Conservation (phyloP, 2,329 filamentous ascomycete genomes). For the Sporothrix brunneoviolacea region DNA sequence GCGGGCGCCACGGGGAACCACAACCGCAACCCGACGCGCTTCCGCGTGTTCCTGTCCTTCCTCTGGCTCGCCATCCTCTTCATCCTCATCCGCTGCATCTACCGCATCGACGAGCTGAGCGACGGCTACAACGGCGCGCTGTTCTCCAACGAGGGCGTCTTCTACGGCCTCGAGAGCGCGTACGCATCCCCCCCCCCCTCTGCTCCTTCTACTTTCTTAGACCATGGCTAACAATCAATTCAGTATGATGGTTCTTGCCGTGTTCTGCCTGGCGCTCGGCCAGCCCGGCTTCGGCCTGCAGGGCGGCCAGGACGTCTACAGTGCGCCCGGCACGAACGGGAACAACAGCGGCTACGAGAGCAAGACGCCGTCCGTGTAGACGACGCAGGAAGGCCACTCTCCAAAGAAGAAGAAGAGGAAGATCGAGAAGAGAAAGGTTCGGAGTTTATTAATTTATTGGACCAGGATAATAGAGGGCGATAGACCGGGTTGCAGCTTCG, state of each 20-base stretch:
- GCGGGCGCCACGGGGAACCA: neutral
- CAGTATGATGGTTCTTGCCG: conserved; percentile 16
- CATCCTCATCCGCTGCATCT: conserved; percentile 50
- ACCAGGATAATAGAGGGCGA: no score
- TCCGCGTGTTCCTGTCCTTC: conserved; percentile 41
- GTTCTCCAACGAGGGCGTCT: conserved; percentile 43
- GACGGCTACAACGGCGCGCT: conserved; percentile 53
- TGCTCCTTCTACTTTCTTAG: no score
- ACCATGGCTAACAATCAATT: no score
- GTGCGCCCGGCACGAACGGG: neutral
- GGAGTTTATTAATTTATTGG: neutral
- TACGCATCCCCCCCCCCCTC: no score
- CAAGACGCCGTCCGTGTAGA: conserved; percentile 4
- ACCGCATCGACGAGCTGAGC: conserved; percentile 58
- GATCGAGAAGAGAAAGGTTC: neutral
- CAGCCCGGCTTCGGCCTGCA: conserved; percentile 19
- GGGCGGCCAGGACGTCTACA: neutral
- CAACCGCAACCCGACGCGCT: neutral
- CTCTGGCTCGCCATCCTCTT: conserved; percentile 48
- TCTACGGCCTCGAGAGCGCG: conserved; percentile 49
- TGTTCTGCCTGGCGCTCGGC: conserved; percentile 16
- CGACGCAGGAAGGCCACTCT: no score
- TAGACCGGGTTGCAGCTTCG: no score
- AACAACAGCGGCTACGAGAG: neutral
- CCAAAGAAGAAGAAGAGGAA: no score